phyloP scores from a whole-genome alignment of 306 rosid genomes.

The Dalbergia oliveri region DNA sequence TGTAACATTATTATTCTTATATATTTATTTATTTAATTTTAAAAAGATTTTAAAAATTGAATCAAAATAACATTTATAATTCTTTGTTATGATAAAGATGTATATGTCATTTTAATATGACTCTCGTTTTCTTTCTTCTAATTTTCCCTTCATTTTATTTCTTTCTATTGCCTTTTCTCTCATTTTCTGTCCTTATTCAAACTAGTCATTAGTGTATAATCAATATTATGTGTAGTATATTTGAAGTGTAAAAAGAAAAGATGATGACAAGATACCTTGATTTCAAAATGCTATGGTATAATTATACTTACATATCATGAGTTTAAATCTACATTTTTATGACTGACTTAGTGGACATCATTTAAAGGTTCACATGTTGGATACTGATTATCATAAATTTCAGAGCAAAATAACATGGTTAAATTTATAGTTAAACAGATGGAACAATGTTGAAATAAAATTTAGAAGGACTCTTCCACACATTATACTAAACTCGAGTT shows the following conservation, averaged over 20 bases:
- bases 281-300: slow-evolving; percentile 7
- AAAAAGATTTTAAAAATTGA: no score
- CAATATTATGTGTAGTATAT: background rate
- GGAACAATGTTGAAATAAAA: slow-evolving; percentile 17
- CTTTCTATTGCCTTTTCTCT: no score
- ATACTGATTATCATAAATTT: slow-evolving; percentile 17
- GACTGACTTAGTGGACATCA: slow-evolving; percentile 7
- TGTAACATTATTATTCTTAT: no score
- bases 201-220: background rate
- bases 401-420: slow-evolving; percentile 22
- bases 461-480: slow-evolving; percentile 11
- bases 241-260: background rate
- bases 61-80: no score
- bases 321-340: slow-evolving; percentile 26
- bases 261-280: background rate
- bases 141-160: no score
- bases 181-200: no score
- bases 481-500: background rate
- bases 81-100: no score
- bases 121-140: no score
- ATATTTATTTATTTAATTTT: no score
- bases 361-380: slow-evolving; percentile 25
- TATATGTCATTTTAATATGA: no score
- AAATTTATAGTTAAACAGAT: slow-evolving; percentile 27
- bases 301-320: background rate